phyloP scores from a whole-genome alignment of 495 filamentous ascomycete genomes.

The Paragyromitra xinjiangensis region DNA sequence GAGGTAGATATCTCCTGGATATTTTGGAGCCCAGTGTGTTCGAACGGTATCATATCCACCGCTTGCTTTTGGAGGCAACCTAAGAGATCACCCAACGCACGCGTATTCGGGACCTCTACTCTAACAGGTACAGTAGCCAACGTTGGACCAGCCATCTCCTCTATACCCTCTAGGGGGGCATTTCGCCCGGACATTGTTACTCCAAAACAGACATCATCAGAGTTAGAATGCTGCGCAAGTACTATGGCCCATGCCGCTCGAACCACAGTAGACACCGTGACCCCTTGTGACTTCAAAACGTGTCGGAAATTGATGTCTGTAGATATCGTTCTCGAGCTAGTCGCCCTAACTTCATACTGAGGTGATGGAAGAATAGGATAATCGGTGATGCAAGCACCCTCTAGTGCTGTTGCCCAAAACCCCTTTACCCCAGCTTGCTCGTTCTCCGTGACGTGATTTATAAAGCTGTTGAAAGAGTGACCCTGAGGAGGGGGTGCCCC shows the following conservation, averaged over 20 bases:
- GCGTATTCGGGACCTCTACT: constrained; percentile 5
- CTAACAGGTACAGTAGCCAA: constrained; percentile 31
- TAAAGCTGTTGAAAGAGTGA: constrained; percentile 62
- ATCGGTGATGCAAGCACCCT: constrained; percentile 26
- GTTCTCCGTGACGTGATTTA: constrained; percentile 59
- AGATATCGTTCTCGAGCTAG: constrained; percentile 18
- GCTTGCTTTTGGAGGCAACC: constrained; percentile 65
- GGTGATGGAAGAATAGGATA: constrained; percentile 20
- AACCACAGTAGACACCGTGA: constrained; percentile 58
- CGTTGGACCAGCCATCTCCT: constrained; percentile 48
- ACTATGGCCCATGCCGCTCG: constrained; percentile 61
- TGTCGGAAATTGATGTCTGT: constrained; percentile 26
- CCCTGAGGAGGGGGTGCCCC: constrained; percentile 5
- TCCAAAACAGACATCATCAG: constrained; percentile 64
- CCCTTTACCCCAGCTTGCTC: constrained; percentile 55
- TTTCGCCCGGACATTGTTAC: constrained; percentile 69
- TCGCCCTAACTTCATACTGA: constrained; percentile 26
- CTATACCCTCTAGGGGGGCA: constrained; percentile 63
- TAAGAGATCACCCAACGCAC: constrained; percentile 55
- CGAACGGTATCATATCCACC: constrained; percentile 66
- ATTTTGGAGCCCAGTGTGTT: constrained; percentile 75
- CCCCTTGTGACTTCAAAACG: constrained; percentile 11
- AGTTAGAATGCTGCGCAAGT: constrained; percentile 54
- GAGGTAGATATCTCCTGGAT: constrained; percentile 70
- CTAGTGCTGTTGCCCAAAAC: constrained; percentile 60